These are phyloP conservation scores for Lasiodiplodia theobromae DNA, from an alignment of 2,329 filamentous ascomycete species.

Conservation along the genomic window DNA sequence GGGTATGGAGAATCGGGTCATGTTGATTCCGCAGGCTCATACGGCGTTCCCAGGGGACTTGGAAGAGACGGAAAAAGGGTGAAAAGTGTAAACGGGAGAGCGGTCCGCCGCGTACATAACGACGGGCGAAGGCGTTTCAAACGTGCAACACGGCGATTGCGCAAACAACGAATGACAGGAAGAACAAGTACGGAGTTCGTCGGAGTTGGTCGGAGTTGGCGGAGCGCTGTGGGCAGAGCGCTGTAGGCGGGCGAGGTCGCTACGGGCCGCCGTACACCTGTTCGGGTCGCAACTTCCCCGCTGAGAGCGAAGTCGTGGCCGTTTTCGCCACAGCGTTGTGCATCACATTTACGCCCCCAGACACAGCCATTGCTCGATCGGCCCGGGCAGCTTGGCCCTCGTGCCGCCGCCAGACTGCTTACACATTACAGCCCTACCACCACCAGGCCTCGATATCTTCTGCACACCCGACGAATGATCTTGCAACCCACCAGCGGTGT, in stretches of 20 bases:
- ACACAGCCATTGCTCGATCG: background rate
- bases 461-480: background rate
- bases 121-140: background rate
- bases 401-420: background rate
- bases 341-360: background rate
- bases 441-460: background rate
- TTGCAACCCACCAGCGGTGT: constrained; percentile 6
- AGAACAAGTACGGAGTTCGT: constrained; percentile 1
- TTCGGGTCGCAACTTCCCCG: background rate
- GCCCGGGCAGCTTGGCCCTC: background rate
- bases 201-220: constrained; percentile 22
- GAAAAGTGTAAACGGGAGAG: background rate
- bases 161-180: background rate
- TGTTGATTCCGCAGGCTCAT: background rate
- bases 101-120: background rate
- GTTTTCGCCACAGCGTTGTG: background rate
- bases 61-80: background rate
- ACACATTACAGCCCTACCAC: constrained; percentile 9
- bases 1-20: constrained; percentile 25
- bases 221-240: background rate
- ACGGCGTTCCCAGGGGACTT: constrained; percentile 7
- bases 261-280: constrained; percentile 12
- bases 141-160: background rate
- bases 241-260: background rate
- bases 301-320: background rate